A percentile compares a stretch with the other conserved stretches of the same genome.
These are phyloP conservation scores for Populus hybrid DNA, from an alignment of 441 rosid species.

Conservation along the genomic window DNA sequence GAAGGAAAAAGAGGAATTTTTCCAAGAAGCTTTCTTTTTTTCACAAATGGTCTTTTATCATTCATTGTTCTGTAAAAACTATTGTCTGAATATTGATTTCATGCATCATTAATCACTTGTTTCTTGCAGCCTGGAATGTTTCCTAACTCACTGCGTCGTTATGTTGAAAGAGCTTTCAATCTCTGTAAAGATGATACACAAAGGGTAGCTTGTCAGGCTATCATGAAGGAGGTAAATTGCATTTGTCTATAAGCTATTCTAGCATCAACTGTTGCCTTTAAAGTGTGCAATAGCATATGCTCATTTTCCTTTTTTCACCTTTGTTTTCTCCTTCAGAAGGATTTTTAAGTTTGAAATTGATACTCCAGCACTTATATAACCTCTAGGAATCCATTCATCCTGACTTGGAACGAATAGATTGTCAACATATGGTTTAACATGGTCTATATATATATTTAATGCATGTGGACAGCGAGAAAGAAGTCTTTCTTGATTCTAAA, in stretches of 20 bases:
- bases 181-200: conserved; percentile 77
- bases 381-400: neutral
- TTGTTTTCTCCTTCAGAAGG: neutral
- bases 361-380: neutral
- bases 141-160: conserved; percentile 73
- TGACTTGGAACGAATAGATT: neutral
- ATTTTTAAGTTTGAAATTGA: conserved; percentile 8
- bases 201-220: conserved; percentile 59
- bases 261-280: no score
- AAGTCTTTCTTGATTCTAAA: neutral
- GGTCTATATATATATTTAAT: neutral
- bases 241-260: neutral
- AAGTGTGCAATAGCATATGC: neutral
- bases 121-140: conserved; percentile 61
- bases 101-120: conserved; percentile 3
- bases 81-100: conserved; percentile 7
- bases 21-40: neutral
- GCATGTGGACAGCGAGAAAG: neutral
- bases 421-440: neutral
- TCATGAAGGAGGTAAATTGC: conserved; percentile 69
- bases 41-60: neutral
- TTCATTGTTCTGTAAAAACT: neutral
- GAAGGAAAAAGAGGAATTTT: neutral
- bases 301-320: neutral
- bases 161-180: conserved; percentile 84